Evolutionary conservation across 2,329 filamentous ascomycete genomes (phyloP).

Genomic region (Endoconidiophora polonica): DNA sequence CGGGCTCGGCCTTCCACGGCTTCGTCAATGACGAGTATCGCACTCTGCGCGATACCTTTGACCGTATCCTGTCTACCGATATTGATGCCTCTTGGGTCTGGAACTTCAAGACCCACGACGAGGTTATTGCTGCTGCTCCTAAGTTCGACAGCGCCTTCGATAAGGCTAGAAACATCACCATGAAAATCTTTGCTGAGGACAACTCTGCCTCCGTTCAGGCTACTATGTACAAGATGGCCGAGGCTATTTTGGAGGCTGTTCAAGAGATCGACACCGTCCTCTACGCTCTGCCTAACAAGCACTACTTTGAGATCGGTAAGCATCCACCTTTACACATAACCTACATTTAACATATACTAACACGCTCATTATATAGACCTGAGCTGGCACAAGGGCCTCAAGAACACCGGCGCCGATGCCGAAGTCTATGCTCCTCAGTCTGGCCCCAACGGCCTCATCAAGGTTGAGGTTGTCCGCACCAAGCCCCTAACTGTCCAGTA

Average conservation of each 20-base stretch:
- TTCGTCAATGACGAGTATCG: conserved; percentile 91
- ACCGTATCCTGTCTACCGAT: conserved; percentile 87
- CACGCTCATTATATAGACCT: conserved; percentile 41
- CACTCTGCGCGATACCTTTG: conserved; percentile 76
- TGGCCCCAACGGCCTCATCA: conserved; percentile 86
- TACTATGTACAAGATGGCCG: conserved; percentile 98
- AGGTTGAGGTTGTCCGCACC: conserved; percentile 63
- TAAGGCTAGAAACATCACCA: conserved; percentile 65
- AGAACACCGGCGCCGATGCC: conserved; percentile 91
- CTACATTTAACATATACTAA: not conserved
- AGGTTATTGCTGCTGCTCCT: conserved; percentile 45
- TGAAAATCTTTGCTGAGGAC: conserved; percentile 80
- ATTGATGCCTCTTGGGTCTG: conserved; percentile 80
- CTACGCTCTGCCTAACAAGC: conserved; percentile 89
- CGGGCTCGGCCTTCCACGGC: conserved; percentile 86
- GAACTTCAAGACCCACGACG: conserved; percentile 52
- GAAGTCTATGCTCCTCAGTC: conserved; percentile 91
- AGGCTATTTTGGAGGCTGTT: conserved; percentile 62
- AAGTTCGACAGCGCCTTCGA: conserved; percentile 69
- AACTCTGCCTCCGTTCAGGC: conserved; percentile 85
- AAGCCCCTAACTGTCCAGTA: conserved; percentile 11
- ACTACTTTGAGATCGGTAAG: conserved; percentile 91
- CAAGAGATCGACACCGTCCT: conserved; percentile 56
- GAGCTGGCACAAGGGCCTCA: conserved; percentile 87
- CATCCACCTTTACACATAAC: conserved; percentile 14